Percentiles rank a stretch among this genome's conserved stretches.
These are phyloP conservation scores for Nicotiana attenuata DNA, from an alignment of 257 asterid genomes.

Conservation along the genomic window DNA sequence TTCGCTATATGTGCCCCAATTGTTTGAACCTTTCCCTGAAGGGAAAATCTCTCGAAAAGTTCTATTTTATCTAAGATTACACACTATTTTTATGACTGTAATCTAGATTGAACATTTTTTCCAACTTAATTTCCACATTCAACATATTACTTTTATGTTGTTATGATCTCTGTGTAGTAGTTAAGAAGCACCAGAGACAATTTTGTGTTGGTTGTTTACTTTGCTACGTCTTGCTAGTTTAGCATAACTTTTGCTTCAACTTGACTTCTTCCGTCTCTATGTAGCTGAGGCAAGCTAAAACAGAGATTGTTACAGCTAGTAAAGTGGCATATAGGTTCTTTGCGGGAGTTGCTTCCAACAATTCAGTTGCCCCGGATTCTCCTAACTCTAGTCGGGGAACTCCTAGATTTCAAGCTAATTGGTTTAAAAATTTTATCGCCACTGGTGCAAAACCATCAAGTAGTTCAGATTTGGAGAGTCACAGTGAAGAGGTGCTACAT, in stretches of 20 bases:
- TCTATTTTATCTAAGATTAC: not conserved
- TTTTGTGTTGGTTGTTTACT: not conserved
- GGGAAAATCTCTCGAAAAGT: not conserved
- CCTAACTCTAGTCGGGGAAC: constrained; percentile 54
- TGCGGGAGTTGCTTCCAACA: constrained; percentile 71
- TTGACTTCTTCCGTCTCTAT: constrained; percentile 14
- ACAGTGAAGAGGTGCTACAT: constrained; percentile 28
- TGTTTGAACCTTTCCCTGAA: not conserved
- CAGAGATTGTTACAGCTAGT: constrained; percentile 84
- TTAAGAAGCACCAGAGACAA: not conserved
- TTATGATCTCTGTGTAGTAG: not conserved
- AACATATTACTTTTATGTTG: not conserved
- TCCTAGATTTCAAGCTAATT: constrained; percentile 62
- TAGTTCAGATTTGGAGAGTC: constrained; percentile 49
- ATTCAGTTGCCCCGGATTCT: constrained; percentile 45
- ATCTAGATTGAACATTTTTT: not conserved
- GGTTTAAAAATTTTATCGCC: constrained; percentile 73
- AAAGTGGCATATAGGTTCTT: constrained; percentile 82
- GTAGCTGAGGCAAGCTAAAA: constrained; percentile 94
- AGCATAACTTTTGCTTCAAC: not conserved
- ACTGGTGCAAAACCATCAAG: constrained; percentile 64
- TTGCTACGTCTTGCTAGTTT: not conserved
- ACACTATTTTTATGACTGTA: not conserved
- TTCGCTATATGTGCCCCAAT: not conserved
- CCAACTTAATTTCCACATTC: not conserved